Evolutionary conservation across 2,329 filamentous ascomycete genomes (phyloP), one percentile per base, ranked within the genome.

Genomic region (Lachnellula cervina): DNA sequence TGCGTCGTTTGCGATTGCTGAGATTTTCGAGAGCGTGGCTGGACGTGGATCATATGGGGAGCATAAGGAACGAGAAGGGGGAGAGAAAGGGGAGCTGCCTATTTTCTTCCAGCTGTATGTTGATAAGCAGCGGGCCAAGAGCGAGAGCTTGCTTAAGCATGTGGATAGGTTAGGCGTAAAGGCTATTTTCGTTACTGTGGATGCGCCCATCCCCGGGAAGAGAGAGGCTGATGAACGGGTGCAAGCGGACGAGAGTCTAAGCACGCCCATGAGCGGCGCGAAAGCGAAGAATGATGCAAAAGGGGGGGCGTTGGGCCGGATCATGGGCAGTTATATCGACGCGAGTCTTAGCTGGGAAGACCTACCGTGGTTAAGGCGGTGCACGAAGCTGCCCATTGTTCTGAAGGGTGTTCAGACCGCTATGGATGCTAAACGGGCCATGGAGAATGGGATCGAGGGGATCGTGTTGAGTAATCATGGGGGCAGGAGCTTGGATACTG

Each of bases 391-490:
- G 7, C 73, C 83, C 65, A 62, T 89, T 74, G 72, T 85, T 60
- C 49, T 90, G 25, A 90, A 90, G 69, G 87, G 87, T 0, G 80
- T 90, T n/a, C 85, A 89, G 72, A 81, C 79, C 14, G 79, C 81
- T 0, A 74, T 76, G 42, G 87, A 90, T 68, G 86, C 86, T 14
- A 73, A 76, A 51, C 76, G 74, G 61, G 83, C 83, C 2, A 76
- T 84, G 37, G 77, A 86, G 51, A 65, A 77, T 13, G 85, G 83
- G 0, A 80, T 81, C 3, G 81, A 89, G 61, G 87, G 82, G 0
- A 87, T 90, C 48, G 77, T 90, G 1, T 74, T 90, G 1, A 82
- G 78, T 14, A 90, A 90, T 62, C 87, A 90, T 67, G 87, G 86
- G 1, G 87, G 87, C 0, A 70, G 87, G 40, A 77, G 71, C 51